These are phyloP conservation scores for Arthrobotrys sphaeroides DNA, from an alignment of 2,329 filamentous ascomycete species.

Conservation along the genomic window DNA sequence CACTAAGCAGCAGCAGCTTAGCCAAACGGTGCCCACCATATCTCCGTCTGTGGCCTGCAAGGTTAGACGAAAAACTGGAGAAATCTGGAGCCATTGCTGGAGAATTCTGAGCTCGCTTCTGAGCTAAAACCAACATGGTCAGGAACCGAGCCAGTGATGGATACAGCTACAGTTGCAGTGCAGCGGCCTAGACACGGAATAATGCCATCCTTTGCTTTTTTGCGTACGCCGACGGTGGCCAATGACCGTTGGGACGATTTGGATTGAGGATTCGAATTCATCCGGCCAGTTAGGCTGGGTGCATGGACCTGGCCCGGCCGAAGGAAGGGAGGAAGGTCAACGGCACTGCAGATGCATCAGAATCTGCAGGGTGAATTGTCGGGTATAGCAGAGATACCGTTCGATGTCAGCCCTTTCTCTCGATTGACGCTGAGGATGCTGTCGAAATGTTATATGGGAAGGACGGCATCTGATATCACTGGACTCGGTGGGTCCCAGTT, in stretches of 20 bases:
- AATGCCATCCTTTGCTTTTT: conserved; percentile 45
- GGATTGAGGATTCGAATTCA: conserved; percentile 38
- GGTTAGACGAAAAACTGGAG: conserved; percentile 28
- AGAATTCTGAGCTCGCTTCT: conserved; percentile 35
- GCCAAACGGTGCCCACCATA: neutral
- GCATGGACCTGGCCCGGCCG: conserved; percentile 24
- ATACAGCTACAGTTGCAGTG: conserved; percentile 26
- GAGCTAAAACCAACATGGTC: conserved; percentile 4
- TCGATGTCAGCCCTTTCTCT: conserved; percentile 4
- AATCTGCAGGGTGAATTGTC: conserved; percentile 46
- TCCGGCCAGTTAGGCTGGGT: conserved; percentile 33
- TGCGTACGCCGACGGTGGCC: conserved; percentile 15
- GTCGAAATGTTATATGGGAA: neutral
- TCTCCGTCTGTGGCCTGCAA: conserved; percentile 2
- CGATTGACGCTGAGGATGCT: neutral
- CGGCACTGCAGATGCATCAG: conserved; percentile 17
- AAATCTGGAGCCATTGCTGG: conserved; percentile 26
- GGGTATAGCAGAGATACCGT: conserved; percentile 13
- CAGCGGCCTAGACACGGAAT: conserved; percentile 40
- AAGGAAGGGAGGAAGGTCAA: conserved; percentile 19
- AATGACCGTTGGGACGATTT: conserved; percentile 29
- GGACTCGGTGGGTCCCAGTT: conserved; percentile 21
- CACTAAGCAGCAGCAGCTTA: neutral
- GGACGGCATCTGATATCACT: conserved; percentile 13
- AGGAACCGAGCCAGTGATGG: conserved; percentile 49